Percentiles rank a stretch among this genome's conserved stretches.
phyloP scores from a whole-genome alignment of 1,139 yeast species.

The Pichia sp. region DNA sequence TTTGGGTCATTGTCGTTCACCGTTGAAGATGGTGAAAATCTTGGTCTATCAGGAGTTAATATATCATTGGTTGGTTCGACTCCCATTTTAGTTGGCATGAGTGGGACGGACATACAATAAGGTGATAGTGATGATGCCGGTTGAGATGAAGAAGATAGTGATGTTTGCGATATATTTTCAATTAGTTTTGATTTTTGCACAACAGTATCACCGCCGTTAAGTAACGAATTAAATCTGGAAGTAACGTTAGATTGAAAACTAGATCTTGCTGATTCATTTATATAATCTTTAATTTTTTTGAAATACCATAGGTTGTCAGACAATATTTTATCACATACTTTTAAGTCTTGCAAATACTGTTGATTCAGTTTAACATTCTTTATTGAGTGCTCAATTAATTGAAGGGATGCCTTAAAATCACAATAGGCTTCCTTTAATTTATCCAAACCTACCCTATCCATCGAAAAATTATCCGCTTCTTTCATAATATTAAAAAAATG shows the following conservation, averaged over 20 bases:
- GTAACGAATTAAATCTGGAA: conserved; percentile 10
- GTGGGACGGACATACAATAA: background rate
- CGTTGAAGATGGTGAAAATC: conserved; percentile 10
- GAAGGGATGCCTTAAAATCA: conserved; percentile 2
- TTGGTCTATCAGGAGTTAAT: conserved; percentile 2
- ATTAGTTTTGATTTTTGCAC: conserved; percentile 11
- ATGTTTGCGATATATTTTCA: conserved; percentile 1
- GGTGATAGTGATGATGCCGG: background rate
- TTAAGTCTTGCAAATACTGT: background rate
- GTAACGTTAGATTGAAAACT: conserved; percentile 6
- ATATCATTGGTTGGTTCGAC: background rate
- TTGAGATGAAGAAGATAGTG: background rate
- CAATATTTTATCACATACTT: background rate
- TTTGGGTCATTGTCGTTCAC: background rate
- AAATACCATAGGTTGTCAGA: conserved; percentile 5
- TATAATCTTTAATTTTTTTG: conserved; percentile 8
- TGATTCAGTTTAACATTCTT: background rate
- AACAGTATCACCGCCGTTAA: conserved; percentile 10
- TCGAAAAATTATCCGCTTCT: background rate
- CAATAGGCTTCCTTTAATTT: conserved; percentile 7
- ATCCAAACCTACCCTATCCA: conserved; percentile 6
- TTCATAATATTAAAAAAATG: background rate
- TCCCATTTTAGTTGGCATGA: background rate
- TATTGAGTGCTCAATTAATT: conserved; percentile 1
- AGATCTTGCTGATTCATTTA: conserved; percentile 2